phyloP scores from a whole-genome alignment of 1,284 basidiomycete genomes.

The Moniliella sp. region DNA sequence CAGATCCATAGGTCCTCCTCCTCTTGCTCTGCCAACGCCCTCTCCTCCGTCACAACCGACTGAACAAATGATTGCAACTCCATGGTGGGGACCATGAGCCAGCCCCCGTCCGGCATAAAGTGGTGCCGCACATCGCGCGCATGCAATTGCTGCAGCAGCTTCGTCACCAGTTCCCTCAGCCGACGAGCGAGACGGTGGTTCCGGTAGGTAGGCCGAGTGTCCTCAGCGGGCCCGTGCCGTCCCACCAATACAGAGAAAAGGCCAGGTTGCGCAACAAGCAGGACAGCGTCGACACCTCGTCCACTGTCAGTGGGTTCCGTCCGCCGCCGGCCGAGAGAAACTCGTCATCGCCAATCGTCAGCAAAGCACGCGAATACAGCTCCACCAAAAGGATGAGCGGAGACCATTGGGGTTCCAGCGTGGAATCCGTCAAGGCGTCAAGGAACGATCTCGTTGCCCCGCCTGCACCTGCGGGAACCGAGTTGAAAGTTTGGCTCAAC shows the following conservation, averaged over 20 bases:
- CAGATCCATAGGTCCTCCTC: no score
- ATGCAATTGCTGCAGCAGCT: slow-evolving; percentile 25
- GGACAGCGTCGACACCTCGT: slow-evolving; percentile 54
- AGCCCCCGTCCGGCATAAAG: slow-evolving; percentile 43
- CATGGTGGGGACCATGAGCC: slow-evolving; percentile 51
- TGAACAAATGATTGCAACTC: slow-evolving; percentile 71
- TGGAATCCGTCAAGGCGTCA: background rate
- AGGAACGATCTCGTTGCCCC: background rate
- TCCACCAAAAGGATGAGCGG: slow-evolving; percentile 59
- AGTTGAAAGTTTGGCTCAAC: no score
- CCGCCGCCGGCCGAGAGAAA: slow-evolving; percentile 40
- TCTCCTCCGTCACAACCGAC: slow-evolving; percentile 46
- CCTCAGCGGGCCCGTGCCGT: slow-evolving; percentile 30
- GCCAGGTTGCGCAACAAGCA: slow-evolving; percentile 53
- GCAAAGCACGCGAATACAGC: slow-evolving; percentile 60
- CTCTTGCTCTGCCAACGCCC: slow-evolving; percentile 5
- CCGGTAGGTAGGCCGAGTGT: no score
- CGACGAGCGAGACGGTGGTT: slow-evolving; percentile 9
- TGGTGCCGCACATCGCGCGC: slow-evolving; percentile 14
- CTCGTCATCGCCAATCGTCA: slow-evolving; percentile 88
- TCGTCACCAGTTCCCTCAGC: slow-evolving; percentile 14
- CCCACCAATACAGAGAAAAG: slow-evolving; percentile 58
- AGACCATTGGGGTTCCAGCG: slow-evolving; percentile 30
- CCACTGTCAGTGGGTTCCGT: slow-evolving; percentile 53
- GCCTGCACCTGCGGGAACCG: background rate